Percentiles rank a stretch among this genome's conserved stretches.
These are phyloP conservation scores for Phytophthora ohioensis DNA, from an alignment of 352 stramenopile species.

Conservation along the genomic window DNA sequence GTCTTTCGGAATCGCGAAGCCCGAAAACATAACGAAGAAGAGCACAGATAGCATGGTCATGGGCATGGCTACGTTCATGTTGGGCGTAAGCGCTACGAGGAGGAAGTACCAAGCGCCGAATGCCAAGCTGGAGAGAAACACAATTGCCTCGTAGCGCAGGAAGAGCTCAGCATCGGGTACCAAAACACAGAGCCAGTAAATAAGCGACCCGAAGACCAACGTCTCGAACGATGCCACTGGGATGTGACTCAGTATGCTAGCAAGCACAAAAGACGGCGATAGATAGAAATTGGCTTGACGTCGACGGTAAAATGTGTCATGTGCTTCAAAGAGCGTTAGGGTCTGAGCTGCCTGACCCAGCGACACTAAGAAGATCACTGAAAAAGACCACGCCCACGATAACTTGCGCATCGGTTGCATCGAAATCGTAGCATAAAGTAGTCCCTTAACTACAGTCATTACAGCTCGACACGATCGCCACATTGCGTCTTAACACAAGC, in stretches of 20 bases:
- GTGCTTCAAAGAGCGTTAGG: conserved; percentile 78
- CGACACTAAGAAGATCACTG: conserved; percentile 77
- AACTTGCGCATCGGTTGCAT: conserved; percentile 45
- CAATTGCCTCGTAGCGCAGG: conserved; percentile 48
- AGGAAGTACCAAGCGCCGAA: conserved; percentile 61
- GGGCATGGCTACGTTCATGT: conserved; percentile 51
- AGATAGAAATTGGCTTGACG: conserved; percentile 54
- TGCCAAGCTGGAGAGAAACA: conserved; percentile 52
- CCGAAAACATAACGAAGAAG: conserved; percentile 57
- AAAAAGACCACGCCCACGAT: conserved; percentile 84
- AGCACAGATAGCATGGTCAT: conserved; percentile 57
- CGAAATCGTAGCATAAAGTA: conserved; percentile 56
- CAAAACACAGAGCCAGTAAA: conserved; percentile 86
- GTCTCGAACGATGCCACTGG: conserved; percentile 63
- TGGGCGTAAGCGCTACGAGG: conserved; percentile 45
- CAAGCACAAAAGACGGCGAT: conserved; percentile 74
- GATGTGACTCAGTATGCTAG: conserved; percentile 44
- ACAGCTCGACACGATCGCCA: conserved; percentile 46
- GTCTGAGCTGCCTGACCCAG: conserved; percentile 77
- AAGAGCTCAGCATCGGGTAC: conserved; percentile 40
- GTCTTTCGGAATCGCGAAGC: conserved; percentile 58
- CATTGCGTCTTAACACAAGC: conserved; percentile 55
- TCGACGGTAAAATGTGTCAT: conserved; percentile 56
- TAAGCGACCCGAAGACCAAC: conserved; percentile 76
- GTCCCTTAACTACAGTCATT: conserved; percentile 52